Conservation (phyloP, 2,329 filamentous ascomycete genomes). For the Septoria petroselini region DNA sequence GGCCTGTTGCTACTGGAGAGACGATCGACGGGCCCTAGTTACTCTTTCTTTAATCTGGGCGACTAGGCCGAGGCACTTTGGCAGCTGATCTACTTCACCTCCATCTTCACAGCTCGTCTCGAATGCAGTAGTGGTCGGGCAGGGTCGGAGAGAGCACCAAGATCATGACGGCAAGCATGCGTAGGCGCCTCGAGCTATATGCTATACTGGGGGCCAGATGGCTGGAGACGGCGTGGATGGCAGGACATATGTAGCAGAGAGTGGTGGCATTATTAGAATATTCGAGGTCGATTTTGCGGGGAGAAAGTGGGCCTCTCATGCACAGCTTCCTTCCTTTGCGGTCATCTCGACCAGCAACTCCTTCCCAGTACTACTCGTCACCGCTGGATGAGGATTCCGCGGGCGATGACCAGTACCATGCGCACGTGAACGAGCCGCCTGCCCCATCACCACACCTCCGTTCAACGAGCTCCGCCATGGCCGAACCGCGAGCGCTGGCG, state of each 20-base stretch:
- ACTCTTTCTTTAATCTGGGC: too few relatives aligned
- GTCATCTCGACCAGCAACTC: not conserved
- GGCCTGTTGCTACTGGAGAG: not conserved
- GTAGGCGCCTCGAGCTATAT: not conserved
- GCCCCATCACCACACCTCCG: not conserved
- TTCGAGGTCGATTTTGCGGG: too few relatives aligned
- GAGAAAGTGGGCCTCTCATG: too few relatives aligned
- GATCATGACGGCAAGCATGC: not conserved
- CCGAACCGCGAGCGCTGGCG: conserved; percentile 5
- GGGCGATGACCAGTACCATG: not conserved
- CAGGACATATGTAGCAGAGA: too few relatives aligned
- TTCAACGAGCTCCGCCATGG: conserved; percentile 4
- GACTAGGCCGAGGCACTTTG: not conserved
- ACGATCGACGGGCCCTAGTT: not conserved
- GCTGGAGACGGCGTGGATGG: too few relatives aligned
- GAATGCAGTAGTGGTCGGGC: not conserved
- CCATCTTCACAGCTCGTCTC: not conserved
- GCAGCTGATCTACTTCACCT: not conserved
- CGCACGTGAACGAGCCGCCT: not conserved
- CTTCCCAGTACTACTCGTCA: not conserved
- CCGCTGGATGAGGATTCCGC: not conserved
- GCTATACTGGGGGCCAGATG: too few relatives aligned
- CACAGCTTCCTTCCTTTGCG: too few relatives aligned
- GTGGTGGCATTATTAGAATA: too few relatives aligned
- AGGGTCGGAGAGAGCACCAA: not conserved